Evolutionary conservation across 2,329 filamentous ascomycete species (phyloP), one percentile per base, ranked within the genome.

Genomic region (Periconia digitata): DNA sequence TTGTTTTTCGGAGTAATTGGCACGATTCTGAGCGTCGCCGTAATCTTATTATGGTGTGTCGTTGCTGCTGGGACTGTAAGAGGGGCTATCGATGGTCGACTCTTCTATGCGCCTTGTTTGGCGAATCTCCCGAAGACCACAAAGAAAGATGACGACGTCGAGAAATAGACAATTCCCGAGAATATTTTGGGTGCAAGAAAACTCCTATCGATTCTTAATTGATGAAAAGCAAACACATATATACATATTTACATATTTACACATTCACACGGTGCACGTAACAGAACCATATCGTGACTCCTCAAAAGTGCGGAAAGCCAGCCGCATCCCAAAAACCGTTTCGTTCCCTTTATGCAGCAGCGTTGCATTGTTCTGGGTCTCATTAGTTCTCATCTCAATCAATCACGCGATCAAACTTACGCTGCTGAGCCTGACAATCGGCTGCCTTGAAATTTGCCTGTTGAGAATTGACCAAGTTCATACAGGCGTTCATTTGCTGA

Each of bases 401-500:
- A n/a, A 29, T 29, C 17, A 12, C 8, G 20, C n/a, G n/a, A 17
- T 22, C 3, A 40, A 3, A 59, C 60, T 49, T 39, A 67, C 66
- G 55, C 59, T 83, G 74, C 69, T 87, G 84, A 4, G 70, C 60
- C 52, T 78, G 73, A 72, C 84, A 87, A 47, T 84, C 77, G n/a
- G 61, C 53, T 22, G 79, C 67, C 3, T 69, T 72, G 49, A 74
- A 64, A 35, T 74, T 74, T 3, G 62, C 55, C 18, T 60, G 44
- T 43, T 82, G 80, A 12, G 70, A 58, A 66, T 85, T 86, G 47
- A 79, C 79, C 22, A 77, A 77, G 53, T 83, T 71, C 12, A 79
- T 73, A 60, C 85, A 87, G 3, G 66, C 70, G 59, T 85, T 86
- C 72, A 83, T 80, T 72, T 86, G 82, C 49, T 85, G 78, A 51